These are phyloP conservation scores for Ajuga chamaepitys DNA, from an alignment of 257 asterid genomes.

Conservation along the genomic window DNA sequence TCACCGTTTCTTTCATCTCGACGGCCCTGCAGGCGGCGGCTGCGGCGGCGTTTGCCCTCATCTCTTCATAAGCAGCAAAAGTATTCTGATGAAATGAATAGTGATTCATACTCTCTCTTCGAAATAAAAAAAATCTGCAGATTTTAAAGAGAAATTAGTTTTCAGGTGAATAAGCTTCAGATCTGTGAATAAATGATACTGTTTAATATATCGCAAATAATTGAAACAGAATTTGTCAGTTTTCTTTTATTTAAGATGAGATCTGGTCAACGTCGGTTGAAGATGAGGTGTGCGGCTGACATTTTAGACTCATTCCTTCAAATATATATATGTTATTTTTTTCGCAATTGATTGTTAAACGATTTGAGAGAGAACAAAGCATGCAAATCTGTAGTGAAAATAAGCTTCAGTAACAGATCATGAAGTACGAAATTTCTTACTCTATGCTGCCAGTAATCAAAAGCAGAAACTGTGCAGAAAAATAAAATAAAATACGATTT, in stretches of 20 bases:
- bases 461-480: too few species aligned
- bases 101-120: constrained; percentile 43
- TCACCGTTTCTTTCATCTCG: constrained; percentile 51
- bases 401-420: too few species aligned
- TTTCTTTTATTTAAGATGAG: constrained; percentile 9
- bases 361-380: constrained; percentile 12
- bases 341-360: background rate
- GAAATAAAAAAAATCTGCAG: constrained; percentile 18
- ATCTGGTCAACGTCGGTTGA: constrained; percentile 28
- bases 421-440: too few species aligned
- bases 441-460: too few species aligned
- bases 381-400: too few species aligned
- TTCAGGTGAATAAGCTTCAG: background rate
- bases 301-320: constrained; percentile 20
- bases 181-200: background rate
- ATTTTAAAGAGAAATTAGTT: background rate
- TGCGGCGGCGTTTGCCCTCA: constrained; percentile 32
- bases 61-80: constrained; percentile 58
- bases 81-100: constrained; percentile 46
- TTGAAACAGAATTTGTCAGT: background rate
- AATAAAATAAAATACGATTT: too few species aligned
- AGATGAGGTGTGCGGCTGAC: constrained; percentile 20
- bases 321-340: background rate
- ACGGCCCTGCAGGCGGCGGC: constrained; percentile 30
- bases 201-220: background rate